phyloP scores from a whole-genome alignment of 192 early-diverging fungal species.

The Podila epicladia region DNA sequence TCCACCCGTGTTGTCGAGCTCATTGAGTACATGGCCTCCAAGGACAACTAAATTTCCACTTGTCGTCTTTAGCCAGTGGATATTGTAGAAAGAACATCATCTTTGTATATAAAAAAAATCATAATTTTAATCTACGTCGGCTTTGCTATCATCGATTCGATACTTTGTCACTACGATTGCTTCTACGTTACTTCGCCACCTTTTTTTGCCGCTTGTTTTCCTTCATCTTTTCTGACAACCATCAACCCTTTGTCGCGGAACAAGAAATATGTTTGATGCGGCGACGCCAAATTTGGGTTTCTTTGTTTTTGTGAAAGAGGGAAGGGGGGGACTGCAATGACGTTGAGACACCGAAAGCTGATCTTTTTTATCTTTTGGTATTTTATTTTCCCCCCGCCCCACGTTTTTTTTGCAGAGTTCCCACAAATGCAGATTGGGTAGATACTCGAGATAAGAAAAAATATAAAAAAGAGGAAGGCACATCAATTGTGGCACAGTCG shows the following conservation, averaged over 20 bases:
- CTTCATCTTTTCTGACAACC: too few species aligned
- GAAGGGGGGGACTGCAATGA: neutral
- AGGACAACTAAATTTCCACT: slow-evolving; percentile 40
- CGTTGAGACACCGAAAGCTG: neutral
- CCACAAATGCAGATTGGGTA: neutral
- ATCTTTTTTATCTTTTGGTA: neutral
- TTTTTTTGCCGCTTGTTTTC: too few species aligned
- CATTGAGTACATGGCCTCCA: slow-evolving; percentile 76
- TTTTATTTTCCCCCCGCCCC: neutral
- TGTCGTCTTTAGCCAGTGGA: neutral
- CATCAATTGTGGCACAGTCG: too few species aligned
- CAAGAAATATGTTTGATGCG: too few species aligned
- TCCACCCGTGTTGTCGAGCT: slow-evolving; percentile 92
- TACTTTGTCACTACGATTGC: too few species aligned
- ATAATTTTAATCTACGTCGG: neutral
- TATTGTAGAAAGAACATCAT: neutral
- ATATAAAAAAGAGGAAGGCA: too few species aligned
- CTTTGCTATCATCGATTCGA: too few species aligned
- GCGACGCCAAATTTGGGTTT: neutral
- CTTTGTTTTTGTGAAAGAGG: neutral
- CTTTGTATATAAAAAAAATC: slow-evolving; percentile 16
- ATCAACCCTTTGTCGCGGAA: too few species aligned
- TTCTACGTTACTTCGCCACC: too few species aligned
- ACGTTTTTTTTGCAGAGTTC: slow-evolving; percentile 8
- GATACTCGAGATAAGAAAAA: too few species aligned